Conservation (phyloP, 208 protist genomes). For the Leishmania turanica region DNA sequence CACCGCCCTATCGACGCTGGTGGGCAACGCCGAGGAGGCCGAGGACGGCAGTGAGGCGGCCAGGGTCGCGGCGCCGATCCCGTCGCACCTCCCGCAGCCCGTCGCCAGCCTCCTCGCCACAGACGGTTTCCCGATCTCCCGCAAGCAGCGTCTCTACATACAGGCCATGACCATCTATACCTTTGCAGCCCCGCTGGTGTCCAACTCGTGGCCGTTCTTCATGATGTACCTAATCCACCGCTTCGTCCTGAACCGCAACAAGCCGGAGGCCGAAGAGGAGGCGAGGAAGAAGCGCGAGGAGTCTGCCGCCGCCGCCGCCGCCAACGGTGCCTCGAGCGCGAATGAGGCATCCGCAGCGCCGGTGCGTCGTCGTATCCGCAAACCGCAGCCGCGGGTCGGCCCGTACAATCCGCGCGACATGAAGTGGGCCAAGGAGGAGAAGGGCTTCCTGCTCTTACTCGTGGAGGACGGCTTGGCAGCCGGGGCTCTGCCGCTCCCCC, state of each 20-base stretch:
- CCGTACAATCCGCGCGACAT: constrained; percentile 60
- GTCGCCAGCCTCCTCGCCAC: constrained; percentile 43
- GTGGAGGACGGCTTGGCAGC: constrained; percentile 29
- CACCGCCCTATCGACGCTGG: constrained; percentile 27
- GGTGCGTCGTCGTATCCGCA: constrained; percentile 28
- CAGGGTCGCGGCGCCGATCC: neutral
- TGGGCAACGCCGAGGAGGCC: constrained; percentile 17
- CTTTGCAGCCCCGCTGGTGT: constrained; percentile 43
- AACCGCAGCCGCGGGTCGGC: constrained; percentile 32
- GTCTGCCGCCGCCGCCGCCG: constrained; percentile 3
- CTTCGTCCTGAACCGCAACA: constrained; percentile 43
- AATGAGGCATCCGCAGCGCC: constrained; percentile 7
- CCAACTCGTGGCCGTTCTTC: constrained; percentile 63
- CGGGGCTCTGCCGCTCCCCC: constrained; percentile 40
- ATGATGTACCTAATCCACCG: constrained; percentile 80
- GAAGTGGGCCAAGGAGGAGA: constrained; percentile 48
- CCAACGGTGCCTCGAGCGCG: neutral
- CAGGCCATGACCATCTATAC: constrained; percentile 43
- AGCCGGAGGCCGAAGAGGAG: constrained; percentile 22
- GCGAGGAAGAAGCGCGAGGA: constrained; percentile 4
- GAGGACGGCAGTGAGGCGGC: neutral
- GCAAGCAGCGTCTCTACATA: constrained; percentile 52
- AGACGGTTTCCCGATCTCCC: constrained; percentile 55
- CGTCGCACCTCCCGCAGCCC: constrained; percentile 24
- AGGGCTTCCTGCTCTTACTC: constrained; percentile 76